A percentile compares a stretch with the other conserved stretches of the same genome.
Conservation (phyloP, 2,329 filamentous ascomycete genomes). For the Penicillium sp. region DNA sequence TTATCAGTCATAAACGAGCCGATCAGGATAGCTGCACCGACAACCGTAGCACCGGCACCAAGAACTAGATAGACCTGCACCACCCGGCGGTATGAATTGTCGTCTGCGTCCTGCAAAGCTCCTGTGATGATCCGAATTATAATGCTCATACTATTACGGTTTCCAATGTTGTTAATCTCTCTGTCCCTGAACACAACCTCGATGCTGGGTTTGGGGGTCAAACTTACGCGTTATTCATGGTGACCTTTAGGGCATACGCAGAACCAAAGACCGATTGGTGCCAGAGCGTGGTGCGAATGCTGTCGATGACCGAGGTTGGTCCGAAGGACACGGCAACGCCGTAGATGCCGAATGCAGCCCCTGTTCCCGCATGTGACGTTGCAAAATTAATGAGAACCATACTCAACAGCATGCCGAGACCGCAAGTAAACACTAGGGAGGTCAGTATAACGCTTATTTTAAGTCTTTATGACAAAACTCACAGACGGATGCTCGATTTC, state of each 20-base stretch:
- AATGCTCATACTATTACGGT: constrained; percentile 53
- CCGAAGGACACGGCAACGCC: constrained; percentile 56
- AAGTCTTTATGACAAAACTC: constrained; percentile 16
- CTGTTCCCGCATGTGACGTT: constrained; percentile 50
- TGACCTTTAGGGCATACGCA: constrained; percentile 59
- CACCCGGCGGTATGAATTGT: constrained; percentile 56
- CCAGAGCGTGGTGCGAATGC: constrained; percentile 60
- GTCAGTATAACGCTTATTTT: constrained; percentile 23
- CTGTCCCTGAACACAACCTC: neutral
- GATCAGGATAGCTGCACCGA: constrained; percentile 43
- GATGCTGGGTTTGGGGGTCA: neutral
- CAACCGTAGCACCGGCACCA: constrained; percentile 49
- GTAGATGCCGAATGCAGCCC: constrained; percentile 59
- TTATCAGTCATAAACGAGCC: constrained; percentile 42
- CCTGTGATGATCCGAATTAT: constrained; percentile 58
- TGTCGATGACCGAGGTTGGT: constrained; percentile 59
- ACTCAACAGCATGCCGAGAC: constrained; percentile 51
- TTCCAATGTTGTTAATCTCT: neutral
- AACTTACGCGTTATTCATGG: constrained; percentile 56
- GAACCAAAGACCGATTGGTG: constrained; percentile 60
- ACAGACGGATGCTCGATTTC: constrained; percentile 51
- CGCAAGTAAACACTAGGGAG: constrained; percentile 40
- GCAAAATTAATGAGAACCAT: constrained; percentile 57
- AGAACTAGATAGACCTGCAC: constrained; percentile 57
- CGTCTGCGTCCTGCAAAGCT: constrained; percentile 57